These are phyloP conservation scores for Exophiala viscosa DNA, from an alignment of 2,329 filamentous ascomycete species.

Conservation along the genomic window DNA sequence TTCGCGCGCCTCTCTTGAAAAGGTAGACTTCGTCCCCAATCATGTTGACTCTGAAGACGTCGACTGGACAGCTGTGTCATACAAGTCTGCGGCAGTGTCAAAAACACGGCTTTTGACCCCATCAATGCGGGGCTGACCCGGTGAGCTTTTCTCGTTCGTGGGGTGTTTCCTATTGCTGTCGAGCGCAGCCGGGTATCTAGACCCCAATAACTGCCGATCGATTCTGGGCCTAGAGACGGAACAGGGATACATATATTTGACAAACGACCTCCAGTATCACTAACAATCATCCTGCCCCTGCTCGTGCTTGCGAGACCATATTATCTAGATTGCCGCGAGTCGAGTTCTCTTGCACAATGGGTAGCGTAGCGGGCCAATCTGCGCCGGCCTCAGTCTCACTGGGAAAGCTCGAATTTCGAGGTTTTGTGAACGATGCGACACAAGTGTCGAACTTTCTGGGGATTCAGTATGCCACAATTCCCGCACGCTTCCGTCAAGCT, in stretches of 20 bases:
- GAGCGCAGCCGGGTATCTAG: background rate
- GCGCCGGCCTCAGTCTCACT: background rate
- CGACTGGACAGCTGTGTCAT: too few species aligned
- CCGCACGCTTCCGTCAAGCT: conserved; percentile 32
- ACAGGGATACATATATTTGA: too few species aligned
- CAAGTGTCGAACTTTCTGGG: conserved; percentile 35
- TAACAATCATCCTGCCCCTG: background rate
- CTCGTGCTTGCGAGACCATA: background rate
- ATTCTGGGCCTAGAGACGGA: background rate
- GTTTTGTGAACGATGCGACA: conserved; percentile 7
- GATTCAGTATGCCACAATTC: conserved; percentile 37
- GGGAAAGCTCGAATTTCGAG: conserved; percentile 6
- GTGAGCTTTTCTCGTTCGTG: background rate
- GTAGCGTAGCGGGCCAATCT: background rate
- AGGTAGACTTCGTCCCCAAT: too few species aligned
- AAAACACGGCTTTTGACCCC: background rate
- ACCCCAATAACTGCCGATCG: background rate
- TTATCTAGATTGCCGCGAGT: background rate
- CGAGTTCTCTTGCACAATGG: background rate
- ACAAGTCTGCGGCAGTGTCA: too few species aligned
- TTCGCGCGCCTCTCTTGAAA: too few species aligned
- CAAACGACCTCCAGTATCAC: too few species aligned
- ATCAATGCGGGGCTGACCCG: background rate
- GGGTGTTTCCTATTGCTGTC: background rate
- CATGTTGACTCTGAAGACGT: too few species aligned